These are phyloP conservation scores for Furcasterigmium sp. DNA, from an alignment of 2,329 filamentous ascomycete genomes.

Conservation along the genomic window DNA sequence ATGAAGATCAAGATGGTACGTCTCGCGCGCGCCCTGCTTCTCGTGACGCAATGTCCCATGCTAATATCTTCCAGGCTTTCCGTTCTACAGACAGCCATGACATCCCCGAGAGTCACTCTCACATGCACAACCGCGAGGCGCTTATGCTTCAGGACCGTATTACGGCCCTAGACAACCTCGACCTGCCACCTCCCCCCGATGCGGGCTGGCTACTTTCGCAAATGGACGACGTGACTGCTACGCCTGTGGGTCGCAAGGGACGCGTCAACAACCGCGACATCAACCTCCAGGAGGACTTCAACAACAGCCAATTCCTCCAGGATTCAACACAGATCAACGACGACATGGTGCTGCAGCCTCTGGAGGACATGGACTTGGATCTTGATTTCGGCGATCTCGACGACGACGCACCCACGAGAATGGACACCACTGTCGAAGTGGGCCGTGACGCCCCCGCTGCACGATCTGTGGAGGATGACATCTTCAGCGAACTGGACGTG, in stretches of 20 bases:
- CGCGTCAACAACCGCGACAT: constrained; percentile 59
- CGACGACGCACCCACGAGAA: constrained; percentile 50
- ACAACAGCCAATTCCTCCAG: constrained; percentile 76
- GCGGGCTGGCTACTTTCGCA: constrained; percentile 78
- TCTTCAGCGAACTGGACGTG: constrained; percentile 60
- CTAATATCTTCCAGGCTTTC: constrained; percentile 66
- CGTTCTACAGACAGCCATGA: constrained; percentile 93
- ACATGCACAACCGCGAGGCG: constrained; percentile 76
- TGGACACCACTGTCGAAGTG: constrained; percentile 71
- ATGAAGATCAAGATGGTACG: constrained; percentile 98
- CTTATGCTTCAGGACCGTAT: constrained; percentile 88
- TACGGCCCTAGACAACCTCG: constrained; percentile 80
- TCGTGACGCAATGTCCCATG: constrained; percentile 7
- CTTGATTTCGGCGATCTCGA: constrained; percentile 72
- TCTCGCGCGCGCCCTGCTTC: not conserved
- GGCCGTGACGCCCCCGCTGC: constrained; percentile 78
- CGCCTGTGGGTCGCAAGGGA: constrained; percentile 50
- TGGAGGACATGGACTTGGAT: constrained; percentile 66
- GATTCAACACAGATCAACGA: constrained; percentile 56
- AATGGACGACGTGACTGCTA: constrained; percentile 55
- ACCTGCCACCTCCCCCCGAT: constrained; percentile 78
- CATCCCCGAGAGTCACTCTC: constrained; percentile 69
- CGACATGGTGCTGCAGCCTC: constrained; percentile 47
- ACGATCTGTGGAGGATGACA: constrained; percentile 62
- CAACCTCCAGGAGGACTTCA: constrained; percentile 63